phyloP scores from a whole-genome alignment of 169 alveolate species.

The Plasmodium sp. region DNA sequence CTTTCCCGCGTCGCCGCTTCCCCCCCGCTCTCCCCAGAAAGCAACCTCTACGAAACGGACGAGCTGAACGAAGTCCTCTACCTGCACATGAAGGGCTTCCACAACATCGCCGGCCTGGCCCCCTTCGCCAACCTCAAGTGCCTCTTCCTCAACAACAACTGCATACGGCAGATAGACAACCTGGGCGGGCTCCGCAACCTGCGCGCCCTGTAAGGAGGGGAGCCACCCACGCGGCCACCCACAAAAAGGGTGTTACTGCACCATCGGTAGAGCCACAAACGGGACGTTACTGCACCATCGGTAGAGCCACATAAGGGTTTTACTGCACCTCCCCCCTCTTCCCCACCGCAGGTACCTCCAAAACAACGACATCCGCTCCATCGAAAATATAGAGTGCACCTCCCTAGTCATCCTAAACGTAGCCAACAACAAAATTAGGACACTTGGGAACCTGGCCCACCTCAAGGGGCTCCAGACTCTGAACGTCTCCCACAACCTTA shows the following conservation, averaged over 20 bases:
- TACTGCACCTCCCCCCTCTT: not conserved
- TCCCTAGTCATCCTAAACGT: constrained; percentile 89
- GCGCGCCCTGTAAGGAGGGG: constrained; percentile 84
- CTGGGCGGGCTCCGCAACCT: constrained; percentile 87
- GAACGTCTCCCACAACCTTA: constrained; percentile 30
- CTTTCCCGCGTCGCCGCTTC: not conserved
- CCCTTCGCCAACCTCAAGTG: constrained; percentile 91
- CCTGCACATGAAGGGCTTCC: constrained; percentile 93
- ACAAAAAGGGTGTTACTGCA: no score
- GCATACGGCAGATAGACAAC: constrained; percentile 89
- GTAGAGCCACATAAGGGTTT: no score
- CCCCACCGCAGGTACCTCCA: constrained; percentile 79
- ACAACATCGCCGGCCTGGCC: constrained; percentile 89
- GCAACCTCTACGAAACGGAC: constrained; percentile 90
- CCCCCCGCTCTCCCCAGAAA: constrained; percentile 1
- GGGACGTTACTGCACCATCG: no score
- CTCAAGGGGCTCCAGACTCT: constrained; percentile 40
- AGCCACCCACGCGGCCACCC: no score
- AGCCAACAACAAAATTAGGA: constrained; percentile 90
- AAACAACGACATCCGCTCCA: constrained; percentile 91
- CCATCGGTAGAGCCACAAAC: not conserved
- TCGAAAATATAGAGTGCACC: constrained; percentile 89
- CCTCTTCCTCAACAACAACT: constrained; percentile 94
- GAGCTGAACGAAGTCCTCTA: constrained; percentile 93
- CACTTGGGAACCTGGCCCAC: constrained; percentile 70